Evolutionary conservation across 768 basidiomycete genomes (phyloP), one percentile per base, ranked within the genome.

Genomic region (Neoboletus magnificus): DNA sequence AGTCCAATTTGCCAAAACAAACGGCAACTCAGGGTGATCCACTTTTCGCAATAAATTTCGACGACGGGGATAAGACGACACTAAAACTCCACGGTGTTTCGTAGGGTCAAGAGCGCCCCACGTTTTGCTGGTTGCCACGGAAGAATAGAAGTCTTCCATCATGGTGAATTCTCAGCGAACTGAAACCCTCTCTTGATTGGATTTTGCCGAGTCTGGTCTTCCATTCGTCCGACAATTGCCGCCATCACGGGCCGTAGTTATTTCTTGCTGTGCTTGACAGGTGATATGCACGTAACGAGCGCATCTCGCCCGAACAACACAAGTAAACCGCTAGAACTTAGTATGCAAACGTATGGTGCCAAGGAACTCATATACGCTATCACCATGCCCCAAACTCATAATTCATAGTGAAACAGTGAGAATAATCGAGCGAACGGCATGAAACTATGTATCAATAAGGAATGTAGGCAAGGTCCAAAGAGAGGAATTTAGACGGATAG

Each of bases 401-500:
- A 61, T 56, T 63, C 59, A 63, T 62, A 66, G 51, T 69, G 58
- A 62, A 59, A 62, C 62, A 71, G 33, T 39, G 60, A 56, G 55
- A 63, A 59, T 41, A 56, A 52, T 57, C 48, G 54, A 61, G 58
- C 23, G 60, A 59, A 52, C 52, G 53, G 54, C 66, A 70, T 62
- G 67, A 62, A 67, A 60, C 70, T 50, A 58, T 56, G 69, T 65
- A 61, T 62, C 64, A 62, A 67, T 71, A 73, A 71, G 53, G 63
- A 71, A 59, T 53, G 67, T 63, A 64, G 57, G 54, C 54, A 58
- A 55, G 33, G 72, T 67, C 68, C 71, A 56, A 46, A 56, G 42
- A 57, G 29, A 52, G 18, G 54, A 37, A 56, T 60, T 51, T 23
- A 52, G 41, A 52, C 54, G 43, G 54, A 52, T 33, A 39, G 27